Base-by-base conservation (phyloP, 495 filamentous ascomycete genomes). In the Aeminium ludgeri region DNA sequence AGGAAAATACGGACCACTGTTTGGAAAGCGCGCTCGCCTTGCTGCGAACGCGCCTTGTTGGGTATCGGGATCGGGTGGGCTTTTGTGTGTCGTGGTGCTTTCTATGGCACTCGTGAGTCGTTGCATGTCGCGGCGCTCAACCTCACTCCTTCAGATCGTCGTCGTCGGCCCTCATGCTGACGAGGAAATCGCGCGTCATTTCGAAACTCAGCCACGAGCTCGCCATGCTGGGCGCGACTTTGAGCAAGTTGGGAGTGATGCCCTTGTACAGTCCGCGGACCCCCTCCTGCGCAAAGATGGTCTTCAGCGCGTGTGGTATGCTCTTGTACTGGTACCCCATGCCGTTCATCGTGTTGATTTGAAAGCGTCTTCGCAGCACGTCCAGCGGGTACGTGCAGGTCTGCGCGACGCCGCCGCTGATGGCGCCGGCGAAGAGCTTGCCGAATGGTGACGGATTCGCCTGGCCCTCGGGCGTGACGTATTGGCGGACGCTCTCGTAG, bases 311-410 rank as follows among this genome's bases (percentile, higher is more conserved):
- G 55, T 95, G 84, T 50, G 72, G 69, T 30, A 97, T 78, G 13
- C 74, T 76, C 50, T 76, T 83, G 63, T 97, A 97, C 57, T 86
- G 73, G 52, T 94, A 96, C 31, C 89, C 91, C 76, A 97, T 86
- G n/a, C 87, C 87, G 19, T 77, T 82, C 89, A 97, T 97, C 36
- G 86, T 96, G 56, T 97, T 97, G 62, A 97, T 92, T 51, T 97
- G 89, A 54, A 97, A 97, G 20, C 89, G 72, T 36, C 89, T 76
- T 13, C 89, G 81, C n/a, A 97, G 70, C 1, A 97, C 91, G 60
- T 94, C 86, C 82, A 97, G 93, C 44, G 89, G 89, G 64, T 96
- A 97, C 59, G 89, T 97, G 70, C 82, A 91, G 11, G 85, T 94
- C 61, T 97, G 89, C 31, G 89, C 89, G 38, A 96, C 78, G 12